Conservation (phyloP, 2,329 filamentous ascomycete species). For the Hypoxylon sp. region DNA sequence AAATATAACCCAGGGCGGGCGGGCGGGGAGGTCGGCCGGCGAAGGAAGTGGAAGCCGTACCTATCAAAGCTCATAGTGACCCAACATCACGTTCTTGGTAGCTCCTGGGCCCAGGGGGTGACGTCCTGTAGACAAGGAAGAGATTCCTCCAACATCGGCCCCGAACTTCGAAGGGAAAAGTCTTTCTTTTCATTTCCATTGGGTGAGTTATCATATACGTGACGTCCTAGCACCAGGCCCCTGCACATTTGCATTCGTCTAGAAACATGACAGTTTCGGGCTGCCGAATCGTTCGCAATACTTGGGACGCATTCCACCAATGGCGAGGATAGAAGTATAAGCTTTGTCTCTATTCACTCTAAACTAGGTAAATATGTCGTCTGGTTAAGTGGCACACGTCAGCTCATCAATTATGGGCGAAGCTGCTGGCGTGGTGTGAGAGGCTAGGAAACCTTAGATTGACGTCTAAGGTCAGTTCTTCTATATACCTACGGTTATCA, state of each 20-base stretch:
- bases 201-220: constrained; percentile 21
- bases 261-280: background rate
- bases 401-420: too few relatives aligned
- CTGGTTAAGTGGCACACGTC: too few relatives aligned
- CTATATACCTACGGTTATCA: too few relatives aligned
- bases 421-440: too few relatives aligned
- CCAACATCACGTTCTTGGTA: constrained; percentile 28
- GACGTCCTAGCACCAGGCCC: too few relatives aligned
- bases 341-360: too few relatives aligned
- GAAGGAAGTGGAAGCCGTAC: constrained; percentile 27
- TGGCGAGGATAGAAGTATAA: too few relatives aligned
- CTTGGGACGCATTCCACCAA: too few relatives aligned
- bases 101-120: constrained; percentile 27
- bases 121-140: constrained; percentile 29
- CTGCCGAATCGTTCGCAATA: background rate
- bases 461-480: too few relatives aligned
- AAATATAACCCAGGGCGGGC: constrained; percentile 20
- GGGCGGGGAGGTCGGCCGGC: constrained; percentile 22
- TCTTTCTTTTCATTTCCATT: constrained; percentile 20
- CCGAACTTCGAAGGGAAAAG: background rate
- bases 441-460: too few relatives aligned
- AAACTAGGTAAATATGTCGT: too few relatives aligned
- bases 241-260: constrained; percentile 16
- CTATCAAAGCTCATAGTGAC: constrained; percentile 27
- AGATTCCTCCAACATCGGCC: constrained; percentile 22